Percentiles rank a stretch among this genome's conserved stretches.
phyloP scores from a whole-genome alignment of 305 asterid species.

The Fraxinus greggii region DNA sequence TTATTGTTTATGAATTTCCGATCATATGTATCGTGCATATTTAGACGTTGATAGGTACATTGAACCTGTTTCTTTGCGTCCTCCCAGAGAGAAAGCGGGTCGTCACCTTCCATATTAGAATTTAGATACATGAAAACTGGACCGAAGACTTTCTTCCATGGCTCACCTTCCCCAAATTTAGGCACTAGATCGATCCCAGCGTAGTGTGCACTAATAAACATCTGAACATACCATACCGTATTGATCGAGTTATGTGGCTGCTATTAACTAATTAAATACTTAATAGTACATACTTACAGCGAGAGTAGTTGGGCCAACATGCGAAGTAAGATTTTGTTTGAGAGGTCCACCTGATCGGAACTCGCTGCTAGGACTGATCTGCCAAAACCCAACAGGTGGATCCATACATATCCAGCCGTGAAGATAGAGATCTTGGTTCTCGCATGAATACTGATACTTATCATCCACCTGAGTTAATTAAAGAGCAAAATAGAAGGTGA shows the following conservation, averaged over 20 bases:
- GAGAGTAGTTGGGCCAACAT: slow-evolving; percentile 62
- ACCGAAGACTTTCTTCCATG: slow-evolving; percentile 45
- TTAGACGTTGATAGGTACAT: background rate
- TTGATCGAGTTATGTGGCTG: background rate
- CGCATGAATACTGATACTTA: slow-evolving; percentile 61
- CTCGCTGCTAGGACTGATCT: slow-evolving; percentile 64
- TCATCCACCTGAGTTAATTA: slow-evolving; percentile 56
- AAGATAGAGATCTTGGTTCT: slow-evolving; percentile 57
- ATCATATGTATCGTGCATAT: background rate
- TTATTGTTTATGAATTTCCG: background rate
- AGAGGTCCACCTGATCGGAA: slow-evolving; percentile 64
- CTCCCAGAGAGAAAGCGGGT: slow-evolving; percentile 36
- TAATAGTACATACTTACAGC: slow-evolving; percentile 45
- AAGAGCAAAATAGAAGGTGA: background rate
- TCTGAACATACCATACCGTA: slow-evolving; percentile 14
- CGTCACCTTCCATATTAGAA: slow-evolving; percentile 24
- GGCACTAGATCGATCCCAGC: slow-evolving; percentile 36
- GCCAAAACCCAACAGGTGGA: slow-evolving; percentile 78
- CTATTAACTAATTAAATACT: background rate
- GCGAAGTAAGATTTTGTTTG: slow-evolving; percentile 66
- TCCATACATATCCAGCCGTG: slow-evolving; percentile 74
- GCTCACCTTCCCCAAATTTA: slow-evolving; percentile 31
- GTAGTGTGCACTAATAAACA: slow-evolving; percentile 41
- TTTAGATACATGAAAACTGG: slow-evolving; percentile 41
- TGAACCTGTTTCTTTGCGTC: slow-evolving; percentile 39